Evolutionary conservation across 495 filamentous ascomycete species (phyloP), one percentile per base, ranked within the genome.

Genomic region (Trichoderma orchidacearum): DNA sequence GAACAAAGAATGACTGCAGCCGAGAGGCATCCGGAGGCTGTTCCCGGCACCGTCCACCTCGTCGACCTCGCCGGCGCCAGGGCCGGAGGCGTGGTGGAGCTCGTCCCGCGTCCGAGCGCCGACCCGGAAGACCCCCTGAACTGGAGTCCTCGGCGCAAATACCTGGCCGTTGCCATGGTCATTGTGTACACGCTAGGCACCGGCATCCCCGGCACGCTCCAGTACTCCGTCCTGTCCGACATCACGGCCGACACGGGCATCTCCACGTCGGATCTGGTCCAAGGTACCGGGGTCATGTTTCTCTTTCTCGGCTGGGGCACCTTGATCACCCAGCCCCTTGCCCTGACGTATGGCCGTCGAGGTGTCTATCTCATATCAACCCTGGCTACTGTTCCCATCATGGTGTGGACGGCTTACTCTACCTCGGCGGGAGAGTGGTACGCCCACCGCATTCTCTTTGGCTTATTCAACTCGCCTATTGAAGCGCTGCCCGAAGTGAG

Each of bases 361-460:
- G 57, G 54, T 25, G 59, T 68, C 21, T 60, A 62, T 27, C 35
- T 73, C 3, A 18, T 68, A 30, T 63, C 60, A 7, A 62, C 68
- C 5, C 60, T 71, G 8, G 34, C 53, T 2, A 63, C 62, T 32
- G 51, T 64, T 1, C 56, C 64, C 13, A 63, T 75, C 15, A 64
- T 66, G 30, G 58, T 76, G 2, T 78, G 75, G 75, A 66, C 70
- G 1, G 64, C 75, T 2, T 73, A 71, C 55, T 65, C 66, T 12
- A 68, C 60, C 56, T 78, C 66, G 27, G 75, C 75, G 32, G 79
- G 80, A 8, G 73, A 84, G 64, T 85, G 80, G 79, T 78, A 77
- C 51, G 80, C 74, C 15, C 74, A 36, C 34, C 34, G 34, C 34
- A 36, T 36, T 15, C 34, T 36, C 13, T 15, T 36, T 15, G 34